Evolutionary conservation across 179 eudicot species (phyloP).

Genomic region (Monotropa hypopitys): DNA sequence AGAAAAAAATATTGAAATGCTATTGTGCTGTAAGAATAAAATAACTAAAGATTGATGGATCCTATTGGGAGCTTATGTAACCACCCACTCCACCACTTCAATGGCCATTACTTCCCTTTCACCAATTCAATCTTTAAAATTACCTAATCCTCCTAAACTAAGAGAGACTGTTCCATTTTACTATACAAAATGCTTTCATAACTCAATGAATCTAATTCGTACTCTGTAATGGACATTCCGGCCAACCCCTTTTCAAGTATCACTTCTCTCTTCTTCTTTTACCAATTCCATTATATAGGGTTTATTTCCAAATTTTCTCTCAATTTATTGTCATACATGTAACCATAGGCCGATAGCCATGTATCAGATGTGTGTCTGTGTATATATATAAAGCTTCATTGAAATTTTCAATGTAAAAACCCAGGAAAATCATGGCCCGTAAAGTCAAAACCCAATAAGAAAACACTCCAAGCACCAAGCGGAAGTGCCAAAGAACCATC

Average conservation of each 20-base stretch:
- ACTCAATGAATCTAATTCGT: background rate
- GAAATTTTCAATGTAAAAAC: background rate
- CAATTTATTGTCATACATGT: background rate
- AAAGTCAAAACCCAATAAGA: constrained; percentile 9
- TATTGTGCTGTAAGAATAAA: background rate
- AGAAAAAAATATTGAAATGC: too few species aligned
- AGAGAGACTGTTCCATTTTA: background rate
- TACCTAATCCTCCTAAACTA: background rate
- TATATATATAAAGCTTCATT: background rate
- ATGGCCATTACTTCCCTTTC: constrained; percentile 2
- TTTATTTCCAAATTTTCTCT: background rate
- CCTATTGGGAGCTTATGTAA: background rate
- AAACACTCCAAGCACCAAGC: constrained; percentile 13
- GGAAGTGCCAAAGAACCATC: constrained; percentile 15
- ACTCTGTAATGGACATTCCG: constrained; percentile 16
- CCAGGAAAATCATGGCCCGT: constrained; percentile 16
- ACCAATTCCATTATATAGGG: background rate
- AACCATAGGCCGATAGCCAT: too few species aligned
- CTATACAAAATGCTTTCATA: background rate
- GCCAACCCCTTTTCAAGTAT: constrained; percentile 28
- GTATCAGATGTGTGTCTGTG: too few species aligned
- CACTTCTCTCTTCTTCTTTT: background rate
- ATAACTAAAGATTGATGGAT: background rate
- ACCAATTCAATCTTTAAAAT: constrained; percentile 8
- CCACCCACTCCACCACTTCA: constrained; percentile 7